Base-by-base conservation (phyloP, 495 filamentous ascomycete genomes). In the Aspergillus egyptiacus region DNA sequence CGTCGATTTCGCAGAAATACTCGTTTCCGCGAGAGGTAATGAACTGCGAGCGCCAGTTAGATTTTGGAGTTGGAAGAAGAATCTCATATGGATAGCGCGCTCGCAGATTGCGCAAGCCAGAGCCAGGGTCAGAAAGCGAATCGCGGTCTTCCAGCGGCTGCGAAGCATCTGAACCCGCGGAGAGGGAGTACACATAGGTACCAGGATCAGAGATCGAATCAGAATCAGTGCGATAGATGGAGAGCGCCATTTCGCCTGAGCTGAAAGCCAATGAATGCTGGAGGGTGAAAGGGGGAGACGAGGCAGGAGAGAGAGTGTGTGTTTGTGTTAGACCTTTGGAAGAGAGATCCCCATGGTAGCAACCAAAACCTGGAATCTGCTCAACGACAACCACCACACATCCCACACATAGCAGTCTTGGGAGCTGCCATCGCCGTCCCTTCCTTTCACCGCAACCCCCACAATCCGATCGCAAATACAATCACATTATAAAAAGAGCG, bases 1-100 rank as follows among this genome's bases (percentile, higher is more conserved):
- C 93, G 65, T 99, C 93, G 51, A 99, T 96, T 59, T 99, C 93
- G 77, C 93, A 99, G 56, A 96, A 99, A 69, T 99, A 99, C 64
- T 99, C 93, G 70, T 99, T 96, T 51, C 93, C 93, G 15, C 93
- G 82, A 4, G 90, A 95, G 1, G 90, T 95, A 51, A 96, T 95
- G 73, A 99, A 99, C 93, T 95, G 63, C 23, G 32, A n/a, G 8
- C 22, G 10, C 32, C 27, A 62, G 50, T 64, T 55, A 67, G 57
- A 19, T 28, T 31, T 46, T 2, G 44, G 44, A 48, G 28, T 35
- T 31, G 46, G 46, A 30, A 50, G 40, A 8, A 18, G 1, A 28
- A 46, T 18, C 9, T 15, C 3, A 15, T 46, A 50, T 2, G 27
- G 36, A 32, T 34, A 50, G 23, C 27, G 9, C 19, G 25, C 22